Conservation (phyloP, 352 stramenopile species). For the Globisporangium viniferum region DNA sequence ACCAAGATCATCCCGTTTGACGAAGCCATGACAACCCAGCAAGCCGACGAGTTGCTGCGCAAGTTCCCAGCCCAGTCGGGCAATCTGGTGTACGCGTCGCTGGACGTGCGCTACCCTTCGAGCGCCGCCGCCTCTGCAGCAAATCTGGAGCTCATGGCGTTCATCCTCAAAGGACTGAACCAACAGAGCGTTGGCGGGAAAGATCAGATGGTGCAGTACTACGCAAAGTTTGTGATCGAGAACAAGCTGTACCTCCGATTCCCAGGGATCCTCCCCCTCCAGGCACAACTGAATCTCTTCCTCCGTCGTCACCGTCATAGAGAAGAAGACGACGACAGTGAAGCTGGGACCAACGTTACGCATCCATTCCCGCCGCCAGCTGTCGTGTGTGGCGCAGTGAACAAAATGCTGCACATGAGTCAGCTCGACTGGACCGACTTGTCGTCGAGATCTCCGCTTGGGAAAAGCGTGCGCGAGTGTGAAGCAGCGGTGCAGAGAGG, state of each 20-base stretch:
- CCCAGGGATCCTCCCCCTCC: conserved; percentile 49
- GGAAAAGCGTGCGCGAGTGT: conserved; percentile 27
- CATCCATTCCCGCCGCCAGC: conserved; percentile 13
- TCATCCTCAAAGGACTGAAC: conserved; percentile 24
- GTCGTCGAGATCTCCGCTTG: conserved; percentile 29
- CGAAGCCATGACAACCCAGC: not conserved
- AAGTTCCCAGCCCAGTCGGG: conserved; percentile 34
- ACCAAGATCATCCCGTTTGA: conserved; percentile 52
- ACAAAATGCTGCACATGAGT: conserved; percentile 40
- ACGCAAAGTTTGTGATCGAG: conserved; percentile 6
- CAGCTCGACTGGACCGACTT: conserved; percentile 51
- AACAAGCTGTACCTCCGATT: conserved; percentile 24
- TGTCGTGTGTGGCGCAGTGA: conserved; percentile 34
- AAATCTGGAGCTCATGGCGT: conserved; percentile 31
- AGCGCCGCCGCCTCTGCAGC: not conserved
- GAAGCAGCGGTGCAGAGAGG: conserved; percentile 21
- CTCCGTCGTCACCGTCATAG: conserved; percentile 22
- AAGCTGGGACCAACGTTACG: conserved; percentile 7
- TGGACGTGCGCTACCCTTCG: conserved; percentile 42
- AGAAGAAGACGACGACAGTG: not conserved
- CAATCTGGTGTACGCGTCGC: conserved; percentile 36
- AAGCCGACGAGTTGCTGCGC: conserved; percentile 38
- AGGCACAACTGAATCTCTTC: conserved; percentile 54
- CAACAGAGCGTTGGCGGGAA: not conserved
- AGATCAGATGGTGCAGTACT: conserved; percentile 48